Conservation (phyloP, 139 green algal genomes). For the Eudorina sp. region DNA sequence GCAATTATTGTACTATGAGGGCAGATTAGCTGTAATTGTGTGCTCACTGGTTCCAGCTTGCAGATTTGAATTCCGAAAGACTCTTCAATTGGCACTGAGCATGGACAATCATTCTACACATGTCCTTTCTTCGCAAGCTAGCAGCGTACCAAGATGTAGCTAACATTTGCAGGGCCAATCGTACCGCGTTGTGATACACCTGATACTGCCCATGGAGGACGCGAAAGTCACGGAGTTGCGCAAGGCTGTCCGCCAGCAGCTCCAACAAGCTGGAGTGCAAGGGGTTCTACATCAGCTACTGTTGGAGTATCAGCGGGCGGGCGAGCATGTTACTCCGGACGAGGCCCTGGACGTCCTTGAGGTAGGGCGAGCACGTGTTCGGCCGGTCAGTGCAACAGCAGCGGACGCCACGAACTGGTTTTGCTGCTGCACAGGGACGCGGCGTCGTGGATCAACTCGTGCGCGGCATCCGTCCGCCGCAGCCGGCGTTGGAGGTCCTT, state of each 20-base stretch:
- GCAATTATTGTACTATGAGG: too few species aligned
- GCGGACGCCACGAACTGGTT: neutral
- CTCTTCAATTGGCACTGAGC: too few species aligned
- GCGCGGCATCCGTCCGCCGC: conserved; percentile 5
- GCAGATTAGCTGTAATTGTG: too few species aligned
- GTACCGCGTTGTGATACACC: too few species aligned
- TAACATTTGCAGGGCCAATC: too few species aligned
- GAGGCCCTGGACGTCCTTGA: conserved; percentile 46
- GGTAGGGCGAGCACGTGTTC: neutral
- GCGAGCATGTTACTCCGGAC: conserved; percentile 25
- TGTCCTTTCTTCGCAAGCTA: too few species aligned
- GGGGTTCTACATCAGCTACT: conserved; percentile 24
- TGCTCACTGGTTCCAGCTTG: too few species aligned
- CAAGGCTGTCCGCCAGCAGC: conserved; percentile 33
- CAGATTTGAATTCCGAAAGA: too few species aligned
- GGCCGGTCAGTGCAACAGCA: neutral
- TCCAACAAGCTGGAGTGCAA: conserved; percentile 32
- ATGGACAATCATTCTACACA: too few species aligned
- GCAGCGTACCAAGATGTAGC: too few species aligned
- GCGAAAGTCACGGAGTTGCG: conserved; percentile 17
- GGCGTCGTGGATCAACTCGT: conserved; percentile 38
- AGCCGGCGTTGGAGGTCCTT: conserved; percentile 7
- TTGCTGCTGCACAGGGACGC: neutral
- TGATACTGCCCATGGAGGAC: conserved; percentile 42
- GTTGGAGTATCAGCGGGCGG: conserved; percentile 7